Evolutionary conservation across 345 rosid species (phyloP).

Genomic region (Eucalyptus grandis): DNA sequence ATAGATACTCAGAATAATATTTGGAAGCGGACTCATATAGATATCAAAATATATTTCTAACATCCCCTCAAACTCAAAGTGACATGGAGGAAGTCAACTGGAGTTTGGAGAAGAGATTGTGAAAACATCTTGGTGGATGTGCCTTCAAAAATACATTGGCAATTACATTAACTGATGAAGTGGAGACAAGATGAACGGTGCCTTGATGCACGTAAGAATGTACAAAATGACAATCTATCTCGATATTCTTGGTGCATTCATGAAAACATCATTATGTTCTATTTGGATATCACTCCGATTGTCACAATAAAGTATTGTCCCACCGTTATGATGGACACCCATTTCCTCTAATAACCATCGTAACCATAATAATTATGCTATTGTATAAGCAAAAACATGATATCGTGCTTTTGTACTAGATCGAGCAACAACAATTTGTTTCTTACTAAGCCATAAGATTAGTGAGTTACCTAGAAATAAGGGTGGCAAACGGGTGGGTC

Average conservation of each 20-base stretch:
- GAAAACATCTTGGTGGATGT: too few species aligned
- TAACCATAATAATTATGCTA: background rate
- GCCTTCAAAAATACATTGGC: too few species aligned
- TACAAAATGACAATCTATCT: background rate
- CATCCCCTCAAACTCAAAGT: too few species aligned
- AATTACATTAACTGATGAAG: too few species aligned
- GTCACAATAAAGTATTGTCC: rapidly evolving
- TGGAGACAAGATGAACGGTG: too few species aligned
- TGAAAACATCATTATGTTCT: background rate
- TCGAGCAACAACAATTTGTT: background rate
- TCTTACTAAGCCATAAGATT: too few species aligned
- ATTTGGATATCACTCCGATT: rapidly evolving
- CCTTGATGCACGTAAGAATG: background rate
- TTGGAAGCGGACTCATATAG: rapidly evolving
- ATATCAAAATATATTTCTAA: too few species aligned
- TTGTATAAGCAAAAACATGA: background rate
- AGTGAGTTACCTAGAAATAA: too few species aligned
- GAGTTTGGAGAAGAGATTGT: too few species aligned
- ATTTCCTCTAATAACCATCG: background rate
- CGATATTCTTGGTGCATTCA: background rate
- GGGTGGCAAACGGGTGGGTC: too few species aligned
- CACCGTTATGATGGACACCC: rapidly evolving
- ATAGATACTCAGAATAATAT: too few species aligned
- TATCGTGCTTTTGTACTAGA: background rate
- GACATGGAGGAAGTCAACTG: too few species aligned